Conservation (phyloP, 2,329 filamentous ascomycete genomes). For the Coniochaeta sp. region DNA sequence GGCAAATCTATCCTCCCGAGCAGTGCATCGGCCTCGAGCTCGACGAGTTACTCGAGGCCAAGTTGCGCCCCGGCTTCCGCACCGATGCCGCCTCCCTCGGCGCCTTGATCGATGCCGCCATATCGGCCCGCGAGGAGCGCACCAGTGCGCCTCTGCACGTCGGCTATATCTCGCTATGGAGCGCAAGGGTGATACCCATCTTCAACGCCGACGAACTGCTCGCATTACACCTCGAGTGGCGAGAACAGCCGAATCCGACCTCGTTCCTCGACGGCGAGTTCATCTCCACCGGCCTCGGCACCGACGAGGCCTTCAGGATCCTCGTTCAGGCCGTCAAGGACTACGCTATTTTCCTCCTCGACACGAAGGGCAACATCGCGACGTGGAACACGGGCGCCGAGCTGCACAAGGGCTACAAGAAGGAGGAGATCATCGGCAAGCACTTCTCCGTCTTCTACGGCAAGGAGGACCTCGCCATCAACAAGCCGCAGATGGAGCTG, state of each 20-base stretch:
- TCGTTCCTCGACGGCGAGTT: constrained; percentile 11
- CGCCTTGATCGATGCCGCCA: constrained; percentile 20
- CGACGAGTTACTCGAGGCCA: constrained; percentile 17
- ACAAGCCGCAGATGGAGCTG: constrained; percentile 46
- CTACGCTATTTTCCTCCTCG: constrained; percentile 57
- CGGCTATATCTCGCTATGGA: constrained; percentile 19
- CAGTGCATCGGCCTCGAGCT: constrained; percentile 21
- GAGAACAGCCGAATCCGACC: constrained; percentile 10
- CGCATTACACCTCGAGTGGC: constrained; percentile 25
- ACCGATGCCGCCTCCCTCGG: constrained; percentile 19
- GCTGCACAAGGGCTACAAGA: constrained; percentile 47
- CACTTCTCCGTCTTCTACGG: constrained; percentile 54
- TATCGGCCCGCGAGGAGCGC: constrained; percentile 17
- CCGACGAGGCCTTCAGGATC: constrained; percentile 51
- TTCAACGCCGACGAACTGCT: constrained; percentile 20
- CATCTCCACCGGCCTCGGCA: constrained; percentile 24
- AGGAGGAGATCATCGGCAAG: constrained; percentile 47
- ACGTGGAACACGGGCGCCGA: constrained; percentile 53
- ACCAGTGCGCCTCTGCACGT: constrained; percentile 12
- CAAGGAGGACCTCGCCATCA: constrained; percentile 36
- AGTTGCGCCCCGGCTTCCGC: constrained; percentile 16
- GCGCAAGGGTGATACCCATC: constrained; percentile 23
- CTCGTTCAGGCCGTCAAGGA: constrained; percentile 55
- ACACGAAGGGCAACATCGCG: constrained; percentile 44
- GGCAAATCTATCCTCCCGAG: constrained; percentile 15